Conservation (phyloP, 2,329 filamentous ascomycete genomes). For the Botryosphaeria dothidea region DNA sequence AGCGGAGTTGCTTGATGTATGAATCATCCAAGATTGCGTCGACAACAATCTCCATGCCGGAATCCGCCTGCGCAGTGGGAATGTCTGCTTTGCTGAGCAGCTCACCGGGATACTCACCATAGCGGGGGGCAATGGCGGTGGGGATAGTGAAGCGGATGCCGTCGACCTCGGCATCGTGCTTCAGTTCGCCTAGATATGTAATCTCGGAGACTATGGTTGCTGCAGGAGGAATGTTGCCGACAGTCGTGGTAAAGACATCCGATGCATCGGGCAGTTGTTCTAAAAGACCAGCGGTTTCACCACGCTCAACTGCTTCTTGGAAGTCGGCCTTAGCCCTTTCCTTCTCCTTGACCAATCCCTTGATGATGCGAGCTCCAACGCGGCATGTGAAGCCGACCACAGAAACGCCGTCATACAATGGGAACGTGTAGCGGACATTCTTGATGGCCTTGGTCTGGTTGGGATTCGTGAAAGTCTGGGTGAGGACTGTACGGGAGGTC, state of each 20-base stretch:
- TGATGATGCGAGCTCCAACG: conserved; percentile 61
- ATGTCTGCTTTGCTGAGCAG: conserved; percentile 24
- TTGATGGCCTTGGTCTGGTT: conserved; percentile 45
- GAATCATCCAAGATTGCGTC: conserved; percentile 61
- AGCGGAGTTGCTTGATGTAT: conserved; percentile 63
- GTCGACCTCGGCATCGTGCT: conserved; percentile 69
- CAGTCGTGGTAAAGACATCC: conserved; percentile 67
- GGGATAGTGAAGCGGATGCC: conserved; percentile 70
- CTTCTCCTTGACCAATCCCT: conserved; percentile 67
- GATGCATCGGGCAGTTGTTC: conserved; percentile 61
- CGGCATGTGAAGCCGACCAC: conserved; percentile 68
- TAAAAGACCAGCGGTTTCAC: conserved; percentile 65
- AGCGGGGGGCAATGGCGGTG: conserved; percentile 66
- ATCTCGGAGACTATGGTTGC: conserved; percentile 62
- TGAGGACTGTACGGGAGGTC: conserved; percentile 53
- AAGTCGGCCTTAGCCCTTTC: conserved; percentile 62
- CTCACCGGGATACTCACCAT: conserved; percentile 52
- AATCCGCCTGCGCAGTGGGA: conserved; percentile 21
- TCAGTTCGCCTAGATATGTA: conserved; percentile 68
- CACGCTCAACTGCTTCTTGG: conserved; percentile 57
- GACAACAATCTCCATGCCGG: conserved; percentile 57
- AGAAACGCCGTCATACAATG: conserved; percentile 70
- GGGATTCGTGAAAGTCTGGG: conserved; percentile 65
- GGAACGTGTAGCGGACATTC: conserved; percentile 67
- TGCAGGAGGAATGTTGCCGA: conserved; percentile 66